Base-by-base conservation (phyloP, 768 basidiomycete species). In the Cystobasidiopsis lactophilus region DNA sequence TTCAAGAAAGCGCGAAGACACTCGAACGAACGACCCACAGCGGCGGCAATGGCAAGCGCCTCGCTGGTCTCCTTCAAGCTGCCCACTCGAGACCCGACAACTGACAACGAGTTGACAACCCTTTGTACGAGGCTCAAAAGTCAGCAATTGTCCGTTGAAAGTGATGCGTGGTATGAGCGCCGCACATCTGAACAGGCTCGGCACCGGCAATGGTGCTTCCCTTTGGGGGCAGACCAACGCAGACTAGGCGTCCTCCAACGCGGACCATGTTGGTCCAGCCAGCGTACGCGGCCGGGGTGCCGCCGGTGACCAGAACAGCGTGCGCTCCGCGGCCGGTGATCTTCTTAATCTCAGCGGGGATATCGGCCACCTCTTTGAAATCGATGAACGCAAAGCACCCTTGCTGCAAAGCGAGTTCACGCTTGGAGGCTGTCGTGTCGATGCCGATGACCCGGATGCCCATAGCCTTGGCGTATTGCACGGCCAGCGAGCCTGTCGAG, bases 21-120 rank as follows among this genome's bases (percentile, higher is more conserved):
- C 40, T 43, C 16, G 40, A 43, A n/a, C n/a, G 40, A 9, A 10
- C 40, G 40, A 35, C 40, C 7, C 19, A 43, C 40, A 27, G 69
- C 62, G 0, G 77, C 73, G 1, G 82, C 83, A 46, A 85, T 77
- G 0, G 75, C 73, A 37, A 86, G 66, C 0, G 84, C 80, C 64
- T 88, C 84, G 5, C 73, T 64, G 2, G 81, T 75, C 61, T 86
- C 84, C 64, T 82, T 81, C 39, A 78, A 75, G 64, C 81, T 82
- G 2, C 80, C 67, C 40, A 69, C 70, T 50, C 66, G 67, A 13
- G 59, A 59, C 26, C 66, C 66, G 19, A 60, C 56, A 54, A 68
- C 52, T 37, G 58, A 55, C 40, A 63, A 60, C 26, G 58, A 57
- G 31, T 64, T 58, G 57, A 66, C 59, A 52, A 67, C 64, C 9